Evolutionary conservation across 129 eudicot species (phyloP).

Genomic region (Chrysanthemum lavandulifolium): DNA sequence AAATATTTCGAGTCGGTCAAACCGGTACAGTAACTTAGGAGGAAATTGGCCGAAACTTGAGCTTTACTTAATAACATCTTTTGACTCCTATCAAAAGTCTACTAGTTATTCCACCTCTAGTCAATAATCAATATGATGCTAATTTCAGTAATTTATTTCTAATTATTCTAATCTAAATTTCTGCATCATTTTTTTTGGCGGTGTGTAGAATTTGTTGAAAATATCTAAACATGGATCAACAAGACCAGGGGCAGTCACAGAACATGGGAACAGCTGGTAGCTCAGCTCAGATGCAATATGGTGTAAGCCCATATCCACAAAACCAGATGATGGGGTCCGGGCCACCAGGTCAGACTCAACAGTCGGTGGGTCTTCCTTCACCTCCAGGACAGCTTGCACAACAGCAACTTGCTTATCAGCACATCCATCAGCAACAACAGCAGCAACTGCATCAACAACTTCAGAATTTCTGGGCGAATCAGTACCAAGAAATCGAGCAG

Average conservation of each 20-base stretch:
- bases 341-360: constrained; percentile 45
- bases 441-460: constrained; percentile 12
- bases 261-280: constrained; percentile 34
- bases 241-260: constrained; percentile 66
- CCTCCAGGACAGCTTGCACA: constrained; percentile 12
- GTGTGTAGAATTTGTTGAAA: background rate
- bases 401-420: constrained; percentile 16
- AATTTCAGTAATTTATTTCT: background rate
- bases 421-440: constrained; percentile 17
- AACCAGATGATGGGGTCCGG: constrained; percentile 65
- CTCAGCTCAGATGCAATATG: constrained; percentile 63
- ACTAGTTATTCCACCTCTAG: no score
- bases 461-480: constrained; percentile 9
- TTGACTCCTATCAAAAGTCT: no score
- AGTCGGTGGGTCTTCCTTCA: constrained; percentile 44
- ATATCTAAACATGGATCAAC: constrained; percentile 64
- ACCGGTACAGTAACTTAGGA: no score
- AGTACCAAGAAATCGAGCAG: constrained; percentile 16
- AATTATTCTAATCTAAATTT: background rate
- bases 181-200: background rate
- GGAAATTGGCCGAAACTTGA: no score
- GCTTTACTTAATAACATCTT: no score
- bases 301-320: constrained; percentile 54
- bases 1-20: no score
- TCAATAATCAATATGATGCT: no score